phyloP scores from a whole-genome alignment of 169 alveolate species.

The Theileria parva region DNA sequence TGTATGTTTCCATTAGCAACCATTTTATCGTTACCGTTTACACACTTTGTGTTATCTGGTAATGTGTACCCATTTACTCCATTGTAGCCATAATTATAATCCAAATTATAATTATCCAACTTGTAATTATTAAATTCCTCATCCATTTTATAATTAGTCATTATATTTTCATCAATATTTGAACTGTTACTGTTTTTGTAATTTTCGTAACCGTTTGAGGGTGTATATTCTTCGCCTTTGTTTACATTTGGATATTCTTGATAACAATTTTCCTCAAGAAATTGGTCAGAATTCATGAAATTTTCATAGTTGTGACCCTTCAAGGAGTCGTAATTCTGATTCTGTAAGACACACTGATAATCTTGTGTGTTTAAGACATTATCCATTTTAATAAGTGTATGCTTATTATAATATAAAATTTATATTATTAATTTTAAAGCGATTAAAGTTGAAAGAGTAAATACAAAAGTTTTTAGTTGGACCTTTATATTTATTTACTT shows the following conservation, averaged over 20 bases:
- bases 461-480: not conserved
- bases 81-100: not conserved
- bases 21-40: not conserved
- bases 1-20: not conserved
- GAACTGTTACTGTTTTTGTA: too few species aligned
- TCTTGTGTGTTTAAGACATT: not conserved
- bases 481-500: not conserved
- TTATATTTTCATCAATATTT: not conserved
- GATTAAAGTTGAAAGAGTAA: not conserved
- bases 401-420: too few species aligned
- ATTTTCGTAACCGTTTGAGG: not conserved
- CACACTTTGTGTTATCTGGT: not conserved
- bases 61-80: not conserved
- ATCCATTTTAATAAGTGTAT: not conserved
- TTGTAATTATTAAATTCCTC: slow-evolving; percentile 2
- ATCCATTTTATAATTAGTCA: slow-evolving; percentile 2
- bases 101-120: not conserved
- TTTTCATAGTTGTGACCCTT: not conserved
- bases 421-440: too few species aligned
- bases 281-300: not conserved
- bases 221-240: not conserved
- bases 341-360: not conserved
- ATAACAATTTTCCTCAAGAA: not conserved
- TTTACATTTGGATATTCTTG: not conserved
- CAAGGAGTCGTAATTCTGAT: not conserved